Evolutionary conservation across 78 protist species (phyloP).

Genomic region (Dictyostelium brefeldianum): DNA sequence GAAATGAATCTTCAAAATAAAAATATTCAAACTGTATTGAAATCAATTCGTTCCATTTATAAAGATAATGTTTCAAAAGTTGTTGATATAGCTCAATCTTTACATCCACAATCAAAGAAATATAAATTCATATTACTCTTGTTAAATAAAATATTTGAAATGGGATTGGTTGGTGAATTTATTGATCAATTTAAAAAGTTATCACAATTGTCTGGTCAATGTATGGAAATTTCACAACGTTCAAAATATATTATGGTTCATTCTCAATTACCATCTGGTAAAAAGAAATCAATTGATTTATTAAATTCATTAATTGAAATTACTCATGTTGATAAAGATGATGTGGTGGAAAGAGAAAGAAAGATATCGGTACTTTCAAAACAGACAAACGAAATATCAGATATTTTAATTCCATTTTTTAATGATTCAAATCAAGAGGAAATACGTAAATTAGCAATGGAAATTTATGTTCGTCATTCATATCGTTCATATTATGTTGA

Average conservation of each 20-base stretch:
- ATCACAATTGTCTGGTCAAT: slow-evolving; percentile 5
- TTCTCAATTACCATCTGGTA: slow-evolving; percentile 56
- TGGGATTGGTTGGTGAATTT: slow-evolving; percentile 6
- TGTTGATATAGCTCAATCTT: slow-evolving; percentile 37
- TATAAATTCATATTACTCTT: slow-evolving; percentile 11
- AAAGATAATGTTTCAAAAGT: slow-evolving; percentile 46
- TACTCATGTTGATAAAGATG: background rate
- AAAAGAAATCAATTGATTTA: slow-evolving; percentile 23
- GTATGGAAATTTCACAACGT: slow-evolving; percentile 54
- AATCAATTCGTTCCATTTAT: slow-evolving; percentile 28
- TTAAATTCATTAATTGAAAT: background rate
- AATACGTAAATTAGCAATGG: slow-evolving; percentile 39
- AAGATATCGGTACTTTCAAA: slow-evolving; percentile 19
- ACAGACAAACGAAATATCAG: slow-evolving; percentile 49
- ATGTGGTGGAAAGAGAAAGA: background rate
- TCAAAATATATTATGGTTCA: slow-evolving; percentile 66
- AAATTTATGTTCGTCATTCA: slow-evolving; percentile 59
- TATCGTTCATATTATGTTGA: slow-evolving; percentile 74
- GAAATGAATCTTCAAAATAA: slow-evolving; percentile 15
- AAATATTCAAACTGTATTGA: slow-evolving; percentile 40
- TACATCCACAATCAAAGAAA: slow-evolving; percentile 64
- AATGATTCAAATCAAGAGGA: background rate
- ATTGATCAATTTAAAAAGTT: slow-evolving; percentile 44
- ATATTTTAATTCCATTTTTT: slow-evolving; percentile 56
- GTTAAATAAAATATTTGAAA: slow-evolving; percentile 30